Evolutionary conservation across 75 land plant genomes (phyloP).

Genomic region (Larix kaempferi): DNA sequence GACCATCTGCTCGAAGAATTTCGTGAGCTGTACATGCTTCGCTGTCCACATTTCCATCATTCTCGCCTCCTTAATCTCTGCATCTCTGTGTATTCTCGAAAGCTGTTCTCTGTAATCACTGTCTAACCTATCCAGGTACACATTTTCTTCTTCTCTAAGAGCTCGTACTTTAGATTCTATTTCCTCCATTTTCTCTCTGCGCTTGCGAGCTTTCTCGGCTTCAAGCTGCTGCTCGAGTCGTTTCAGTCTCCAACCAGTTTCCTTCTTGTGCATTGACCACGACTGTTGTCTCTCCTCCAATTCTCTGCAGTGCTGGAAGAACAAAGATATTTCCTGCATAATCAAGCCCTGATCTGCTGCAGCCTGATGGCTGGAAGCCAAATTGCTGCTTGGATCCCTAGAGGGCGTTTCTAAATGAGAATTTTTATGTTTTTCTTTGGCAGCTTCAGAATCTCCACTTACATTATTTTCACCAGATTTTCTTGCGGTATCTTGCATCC

Average conservation of each 20-base stretch:
- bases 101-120: constrained; percentile 67
- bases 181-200: constrained; percentile 69
- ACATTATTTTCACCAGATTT: neutral
- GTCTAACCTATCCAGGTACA: constrained; percentile 51
- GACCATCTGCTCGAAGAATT: constrained; percentile 55
- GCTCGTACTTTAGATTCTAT: constrained; percentile 45
- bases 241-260: constrained; percentile 61
- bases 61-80: constrained; percentile 69
- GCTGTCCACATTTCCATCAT: constrained; percentile 64
- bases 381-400: constrained; percentile 7
- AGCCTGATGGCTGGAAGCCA: constrained; percentile 7
- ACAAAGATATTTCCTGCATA: constrained; percentile 19
- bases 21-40: constrained; percentile 46
- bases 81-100: constrained; percentile 57
- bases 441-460: constrained; percentile 18
- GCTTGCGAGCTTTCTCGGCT: constrained; percentile 52
- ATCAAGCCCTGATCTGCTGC: neutral
- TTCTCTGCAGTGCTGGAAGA: constrained; percentile 59
- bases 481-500: too few relatives aligned
- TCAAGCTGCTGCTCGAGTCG: constrained; percentile 59
- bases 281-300: constrained; percentile 59
- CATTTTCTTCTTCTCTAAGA: constrained; percentile 55
- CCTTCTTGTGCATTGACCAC: constrained; percentile 68
- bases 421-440: constrained; percentile 15
- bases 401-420: constrained; percentile 17